Percentiles rank a stretch among this genome's conserved stretches.
phyloP scores from a whole-genome alignment of 2,329 filamentous ascomycete genomes.

The Fusarium falciforme region DNA sequence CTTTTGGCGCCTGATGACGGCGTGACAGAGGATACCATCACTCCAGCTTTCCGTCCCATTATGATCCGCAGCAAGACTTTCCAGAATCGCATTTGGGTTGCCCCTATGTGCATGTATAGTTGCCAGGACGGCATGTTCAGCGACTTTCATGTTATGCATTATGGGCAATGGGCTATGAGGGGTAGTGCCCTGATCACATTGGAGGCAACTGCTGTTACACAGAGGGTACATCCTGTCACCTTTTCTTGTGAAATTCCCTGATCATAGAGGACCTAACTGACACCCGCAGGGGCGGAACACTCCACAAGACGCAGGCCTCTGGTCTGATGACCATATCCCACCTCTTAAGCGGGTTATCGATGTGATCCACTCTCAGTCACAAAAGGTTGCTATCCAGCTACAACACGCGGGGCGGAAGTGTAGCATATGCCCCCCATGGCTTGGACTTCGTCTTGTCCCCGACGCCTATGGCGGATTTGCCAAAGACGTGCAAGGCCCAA shows the following conservation, averaged over 20 bases:
- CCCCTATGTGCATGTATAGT: conserved; percentile 20
- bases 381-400: background rate
- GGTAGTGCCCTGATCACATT: background rate
- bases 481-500: background rate
- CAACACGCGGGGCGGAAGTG: background rate
- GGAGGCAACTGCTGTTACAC: background rate
- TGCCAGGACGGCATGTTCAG: conserved; percentile 15
- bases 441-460: background rate
- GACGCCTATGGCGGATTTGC: background rate
- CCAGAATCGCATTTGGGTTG: conserved; percentile 21
- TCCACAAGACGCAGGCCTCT: background rate
- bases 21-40: background rate
- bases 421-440: background rate
- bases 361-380: background rate
- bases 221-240: background rate
- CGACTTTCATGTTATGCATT: conserved; percentile 15
- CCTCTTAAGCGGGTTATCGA: background rate
- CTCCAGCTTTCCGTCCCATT: background rate
- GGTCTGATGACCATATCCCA: background rate
- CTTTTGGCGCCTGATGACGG: background rate
- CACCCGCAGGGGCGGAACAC: background rate
- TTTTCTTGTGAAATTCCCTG: background rate
- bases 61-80: conserved; percentile 16
- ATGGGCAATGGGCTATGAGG: conserved; percentile 15
- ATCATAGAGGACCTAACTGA: background rate